A percentile compares a stretch with the other conserved stretches of the same genome.
These are phyloP conservation scores for Coelastrella sp. DNA, from an alignment of 139 green algal species.

Conservation along the genomic window DNA sequence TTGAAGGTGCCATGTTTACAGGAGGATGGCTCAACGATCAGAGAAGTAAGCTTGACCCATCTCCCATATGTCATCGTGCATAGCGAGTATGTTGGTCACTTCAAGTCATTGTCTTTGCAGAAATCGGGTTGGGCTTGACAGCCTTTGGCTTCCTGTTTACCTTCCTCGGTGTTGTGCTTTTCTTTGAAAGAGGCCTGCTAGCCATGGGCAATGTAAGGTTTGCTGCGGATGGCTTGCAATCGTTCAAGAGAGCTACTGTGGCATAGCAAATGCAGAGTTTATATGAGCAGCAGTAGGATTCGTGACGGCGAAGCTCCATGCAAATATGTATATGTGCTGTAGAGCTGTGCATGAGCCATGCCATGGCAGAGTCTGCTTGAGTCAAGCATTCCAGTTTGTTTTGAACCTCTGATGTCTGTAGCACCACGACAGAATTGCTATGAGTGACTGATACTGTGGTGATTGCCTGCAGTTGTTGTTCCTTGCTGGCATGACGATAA, in stretches of 20 bases:
- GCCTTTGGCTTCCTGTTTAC: slow-evolving; percentile 94
- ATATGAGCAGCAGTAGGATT: too few species aligned
- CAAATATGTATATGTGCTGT: too few species aligned
- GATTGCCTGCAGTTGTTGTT: slow-evolving; percentile 88
- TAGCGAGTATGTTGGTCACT: background rate
- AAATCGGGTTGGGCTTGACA: slow-evolving; percentile 97
- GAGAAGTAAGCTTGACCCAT: slow-evolving; percentile 34
- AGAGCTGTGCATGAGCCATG: too few species aligned
- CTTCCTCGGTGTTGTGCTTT: slow-evolving; percentile 93
- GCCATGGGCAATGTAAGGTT: slow-evolving; percentile 97
- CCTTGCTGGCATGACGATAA: slow-evolving; percentile 88
- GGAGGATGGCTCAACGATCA: slow-evolving; percentile 44
- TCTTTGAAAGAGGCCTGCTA: slow-evolving; percentile 96
- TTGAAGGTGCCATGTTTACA: slow-evolving; percentile 19
- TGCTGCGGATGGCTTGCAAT: too few species aligned
- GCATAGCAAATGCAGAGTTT: too few species aligned
- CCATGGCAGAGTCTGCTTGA: too few species aligned
- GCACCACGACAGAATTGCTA: background rate
- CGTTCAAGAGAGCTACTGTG: too few species aligned
- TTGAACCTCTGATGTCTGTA: too few species aligned
- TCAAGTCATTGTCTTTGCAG: slow-evolving; percentile 78
- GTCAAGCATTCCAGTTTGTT: too few species aligned
- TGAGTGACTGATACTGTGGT: background rate
- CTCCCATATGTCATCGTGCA: too few species aligned
- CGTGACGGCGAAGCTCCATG: too few species aligned